Conservation (phyloP, 2,329 filamentous ascomycete genomes). For the Tolypocladium tropicale region DNA sequence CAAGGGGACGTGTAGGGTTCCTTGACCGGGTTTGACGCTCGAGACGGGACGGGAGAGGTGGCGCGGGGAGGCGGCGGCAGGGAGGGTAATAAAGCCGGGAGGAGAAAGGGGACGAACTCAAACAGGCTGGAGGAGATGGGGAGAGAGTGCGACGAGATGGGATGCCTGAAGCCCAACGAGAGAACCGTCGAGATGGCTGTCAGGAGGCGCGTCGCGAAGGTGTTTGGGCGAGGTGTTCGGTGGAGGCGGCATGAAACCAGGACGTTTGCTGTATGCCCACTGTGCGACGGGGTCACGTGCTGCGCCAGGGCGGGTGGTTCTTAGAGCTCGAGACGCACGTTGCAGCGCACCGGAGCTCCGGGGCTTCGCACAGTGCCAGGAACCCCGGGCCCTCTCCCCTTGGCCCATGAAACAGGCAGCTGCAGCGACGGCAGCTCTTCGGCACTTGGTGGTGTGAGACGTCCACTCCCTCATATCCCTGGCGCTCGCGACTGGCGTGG, state of each 20-base stretch:
- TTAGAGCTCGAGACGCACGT: not conserved
- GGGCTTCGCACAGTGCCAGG: not conserved
- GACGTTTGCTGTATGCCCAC: not conserved
- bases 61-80: not conserved
- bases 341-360: not conserved
- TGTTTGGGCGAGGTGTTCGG: not conserved
- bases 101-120: not conserved
- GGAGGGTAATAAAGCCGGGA: not conserved
- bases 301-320: not conserved
- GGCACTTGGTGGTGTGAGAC: not conserved
- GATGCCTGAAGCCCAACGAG: not conserved
- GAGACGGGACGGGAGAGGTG: not conserved
- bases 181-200: not conserved
- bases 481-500: too few relatives aligned
- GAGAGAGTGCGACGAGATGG: not conserved
- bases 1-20: not conserved
- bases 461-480: too few relatives aligned
- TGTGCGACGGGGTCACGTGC: slow-evolving; percentile 1
- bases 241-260: not conserved
- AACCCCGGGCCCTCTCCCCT: too few relatives aligned
- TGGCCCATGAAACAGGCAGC: not conserved
- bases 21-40: not conserved
- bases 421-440: not conserved
- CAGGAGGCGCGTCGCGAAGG: slow-evolving; percentile 1
- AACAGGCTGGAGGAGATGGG: not conserved